Base-by-base conservation (phyloP, 2,329 filamentous ascomycete genomes). In the Aspergillus texensis region DNA sequence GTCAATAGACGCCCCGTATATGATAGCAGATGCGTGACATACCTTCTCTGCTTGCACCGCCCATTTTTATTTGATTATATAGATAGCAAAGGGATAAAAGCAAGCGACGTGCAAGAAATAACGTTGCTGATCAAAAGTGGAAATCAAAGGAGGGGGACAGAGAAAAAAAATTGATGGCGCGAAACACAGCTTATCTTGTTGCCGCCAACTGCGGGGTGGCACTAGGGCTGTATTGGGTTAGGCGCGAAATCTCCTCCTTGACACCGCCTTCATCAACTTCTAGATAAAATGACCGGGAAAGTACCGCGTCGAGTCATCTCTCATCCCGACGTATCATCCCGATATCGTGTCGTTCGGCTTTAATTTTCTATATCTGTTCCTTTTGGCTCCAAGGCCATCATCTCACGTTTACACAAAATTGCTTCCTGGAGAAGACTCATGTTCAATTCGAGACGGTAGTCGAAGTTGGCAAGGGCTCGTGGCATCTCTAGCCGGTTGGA, bases 31-130 rank as follows among this genome's bases (percentile, higher is more conserved):
- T 53, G 26, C 45, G 61, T 56, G 36, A 34, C 80, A 48, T 74
- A 88, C 88, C 88, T 82, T 89, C 87, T 85, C 88, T 86, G 78
- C 86, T 86, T 76, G 81, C 79, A 70, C 88, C 88, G 82, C 88
- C 88, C 88, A 91, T 91, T 68, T 70, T 84, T 70, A 60, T 63
- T 58, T 54, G 30, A 28, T 48, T 45, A 58, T 60, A 62, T 52
- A 46, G 48, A 56, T 55, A 46, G 53, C 41, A 58, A 62, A 62
- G 48, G 61, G 46, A 34, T 26, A 55, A 34, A 70, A 67, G 67
- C 48, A 62, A 57, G 57, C 39, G 54, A 63, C 58, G 57, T 54
- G 26, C 50, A 16, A 46, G 55, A 52, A 30, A 43, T 28, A 45
- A 59, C 54, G 64, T 60, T 64, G 66, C 64, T 68, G 70, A 70